Percentiles rank a stretch among this genome's conserved stretches.
Conservation (phyloP, 2,329 filamentous ascomycete species). For the Cercospora beticola region DNA sequence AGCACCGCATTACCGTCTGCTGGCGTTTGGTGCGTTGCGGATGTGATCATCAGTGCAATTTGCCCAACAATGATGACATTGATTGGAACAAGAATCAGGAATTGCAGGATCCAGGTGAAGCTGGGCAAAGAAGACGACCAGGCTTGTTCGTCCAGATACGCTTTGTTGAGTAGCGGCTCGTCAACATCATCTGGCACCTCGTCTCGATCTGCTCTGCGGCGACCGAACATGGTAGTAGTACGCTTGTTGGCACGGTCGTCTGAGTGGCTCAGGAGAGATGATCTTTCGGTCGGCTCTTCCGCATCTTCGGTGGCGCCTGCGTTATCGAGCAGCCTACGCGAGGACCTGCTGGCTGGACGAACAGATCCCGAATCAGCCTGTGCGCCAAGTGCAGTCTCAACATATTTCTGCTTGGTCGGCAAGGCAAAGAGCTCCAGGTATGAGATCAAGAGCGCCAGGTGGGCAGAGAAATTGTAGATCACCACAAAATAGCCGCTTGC, state of each 20-base stretch:
- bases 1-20: slow-evolving; percentile 76
- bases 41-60: slow-evolving; percentile 69
- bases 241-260: slow-evolving; percentile 29
- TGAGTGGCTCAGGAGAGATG: slow-evolving; percentile 55
- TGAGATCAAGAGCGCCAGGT: slow-evolving; percentile 70
- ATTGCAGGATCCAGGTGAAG: slow-evolving; percentile 87
- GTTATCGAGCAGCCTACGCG: slow-evolving; percentile 28
- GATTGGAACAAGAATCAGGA: slow-evolving; percentile 76
- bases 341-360: slow-evolving; percentile 33
- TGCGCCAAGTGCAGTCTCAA: slow-evolving; percentile 52
- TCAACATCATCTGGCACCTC: slow-evolving; percentile 31
- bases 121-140: slow-evolving; percentile 79
- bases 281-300: slow-evolving; percentile 52
- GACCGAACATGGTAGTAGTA: slow-evolving; percentile 45
- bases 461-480: slow-evolving; percentile 74
- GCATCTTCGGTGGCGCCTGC: slow-evolving; percentile 19
- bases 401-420: slow-evolving; percentile 66
- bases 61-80: slow-evolving; percentile 75
- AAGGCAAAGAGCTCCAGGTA: slow-evolving; percentile 79
- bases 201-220: slow-evolving; percentile 42
- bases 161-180: slow-evolving; percentile 33
- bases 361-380: slow-evolving; percentile 26
- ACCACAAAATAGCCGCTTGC: slow-evolving; percentile 78
- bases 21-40: slow-evolving; percentile 75
- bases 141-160: slow-evolving; percentile 72